Evolutionary conservation across 1,284 basidiomycete species (phyloP).

Genomic region (Prillingera fragicola): DNA sequence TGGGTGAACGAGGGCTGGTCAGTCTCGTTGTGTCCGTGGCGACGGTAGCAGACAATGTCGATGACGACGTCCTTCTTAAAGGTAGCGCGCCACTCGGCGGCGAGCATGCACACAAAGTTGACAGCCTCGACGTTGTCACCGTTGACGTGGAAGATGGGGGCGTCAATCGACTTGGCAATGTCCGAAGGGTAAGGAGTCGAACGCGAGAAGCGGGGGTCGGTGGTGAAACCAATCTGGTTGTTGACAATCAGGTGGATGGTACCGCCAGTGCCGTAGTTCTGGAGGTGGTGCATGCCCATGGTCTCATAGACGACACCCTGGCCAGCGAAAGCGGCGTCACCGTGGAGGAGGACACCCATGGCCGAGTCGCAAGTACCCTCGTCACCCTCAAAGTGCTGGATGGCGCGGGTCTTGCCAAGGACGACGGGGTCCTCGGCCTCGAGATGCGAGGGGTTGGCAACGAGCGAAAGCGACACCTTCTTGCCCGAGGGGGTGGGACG

Average conservation of each 20-base stretch:
- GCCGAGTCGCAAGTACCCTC: slow-evolving; percentile 69
- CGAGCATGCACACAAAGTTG: slow-evolving; percentile 95
- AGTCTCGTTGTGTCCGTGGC: slow-evolving; percentile 98
- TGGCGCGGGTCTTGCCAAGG: slow-evolving; percentile 91
- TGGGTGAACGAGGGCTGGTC: slow-evolving; percentile 99
- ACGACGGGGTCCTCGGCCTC: slow-evolving; percentile 97
- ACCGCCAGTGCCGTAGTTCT: slow-evolving; percentile 93
- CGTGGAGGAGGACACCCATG: slow-evolving; percentile 93
- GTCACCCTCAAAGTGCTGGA: slow-evolving; percentile 92
- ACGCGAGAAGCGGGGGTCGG: slow-evolving; percentile 93
- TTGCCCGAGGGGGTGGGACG: slow-evolving; percentile 96
- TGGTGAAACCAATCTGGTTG: slow-evolving; percentile 99
- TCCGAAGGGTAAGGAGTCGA: slow-evolving; percentile 99
- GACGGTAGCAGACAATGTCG: slow-evolving; percentile 98
- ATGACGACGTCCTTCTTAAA: slow-evolving; percentile 99
- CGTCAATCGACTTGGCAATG: slow-evolving; percentile 96
- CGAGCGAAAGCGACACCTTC: slow-evolving; percentile 93
- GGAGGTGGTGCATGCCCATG: slow-evolving; percentile 96
- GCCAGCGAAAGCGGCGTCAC: slow-evolving; percentile 97
- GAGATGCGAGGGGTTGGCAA: slow-evolving; percentile 97
- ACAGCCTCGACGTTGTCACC: slow-evolving; percentile 98
- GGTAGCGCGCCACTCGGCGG: slow-evolving; percentile 95
- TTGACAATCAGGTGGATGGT: slow-evolving; percentile 99
- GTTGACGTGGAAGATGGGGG: slow-evolving; percentile 99
- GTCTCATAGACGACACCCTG: slow-evolving; percentile 99